Evolutionary conservation across 2,329 filamentous ascomycete species (phyloP).

Genomic region (Phialophora verrucosa): DNA sequence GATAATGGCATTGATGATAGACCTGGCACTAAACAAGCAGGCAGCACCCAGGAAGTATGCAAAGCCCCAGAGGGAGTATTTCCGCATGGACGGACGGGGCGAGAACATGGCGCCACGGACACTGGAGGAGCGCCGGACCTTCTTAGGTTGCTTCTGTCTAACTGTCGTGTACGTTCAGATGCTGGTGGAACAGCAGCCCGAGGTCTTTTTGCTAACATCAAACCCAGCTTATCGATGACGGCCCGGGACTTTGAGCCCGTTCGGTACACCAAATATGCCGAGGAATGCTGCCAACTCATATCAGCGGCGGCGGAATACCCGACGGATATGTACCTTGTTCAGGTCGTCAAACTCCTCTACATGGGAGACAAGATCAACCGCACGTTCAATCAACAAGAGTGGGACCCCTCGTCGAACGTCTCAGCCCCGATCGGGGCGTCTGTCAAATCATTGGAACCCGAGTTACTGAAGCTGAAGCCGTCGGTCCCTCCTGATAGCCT

Average conservation of each 20-base stretch:
- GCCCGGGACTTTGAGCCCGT: slow-evolving; percentile 56
- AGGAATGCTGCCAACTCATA: slow-evolving; percentile 57
- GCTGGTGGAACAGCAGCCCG: too few relatives aligned
- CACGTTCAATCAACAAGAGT: slow-evolving; percentile 37
- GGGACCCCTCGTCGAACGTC: slow-evolving; percentile 22
- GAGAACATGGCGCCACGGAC: slow-evolving; percentile 38
- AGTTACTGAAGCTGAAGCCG: slow-evolving; percentile 45
- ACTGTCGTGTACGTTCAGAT: slow-evolving; percentile 48
- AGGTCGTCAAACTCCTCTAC: slow-evolving; percentile 58
- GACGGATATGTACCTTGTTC: slow-evolving; percentile 55
- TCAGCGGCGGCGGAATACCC: slow-evolving; percentile 54
- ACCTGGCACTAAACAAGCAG: slow-evolving; percentile 43
- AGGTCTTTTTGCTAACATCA: too few relatives aligned
- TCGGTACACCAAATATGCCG: slow-evolving; percentile 60
- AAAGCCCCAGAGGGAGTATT: slow-evolving; percentile 20
- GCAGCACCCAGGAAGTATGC: slow-evolving; percentile 6
- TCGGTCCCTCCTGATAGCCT: slow-evolving; percentile 11
- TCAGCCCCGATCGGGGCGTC: slow-evolving; percentile 39
- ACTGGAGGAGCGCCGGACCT: slow-evolving; percentile 52
- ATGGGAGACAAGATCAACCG: slow-evolving; percentile 58
- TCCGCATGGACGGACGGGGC: slow-evolving; percentile 16
- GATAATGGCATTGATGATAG: slow-evolving; percentile 46
- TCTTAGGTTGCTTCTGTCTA: slow-evolving; percentile 53
- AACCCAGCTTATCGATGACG: slow-evolving; percentile 37
- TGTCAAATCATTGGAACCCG: slow-evolving; percentile 53